Base-by-base conservation (phyloP, 805 yeast genomes). In the Nakazawaea ishiwadae region DNA sequence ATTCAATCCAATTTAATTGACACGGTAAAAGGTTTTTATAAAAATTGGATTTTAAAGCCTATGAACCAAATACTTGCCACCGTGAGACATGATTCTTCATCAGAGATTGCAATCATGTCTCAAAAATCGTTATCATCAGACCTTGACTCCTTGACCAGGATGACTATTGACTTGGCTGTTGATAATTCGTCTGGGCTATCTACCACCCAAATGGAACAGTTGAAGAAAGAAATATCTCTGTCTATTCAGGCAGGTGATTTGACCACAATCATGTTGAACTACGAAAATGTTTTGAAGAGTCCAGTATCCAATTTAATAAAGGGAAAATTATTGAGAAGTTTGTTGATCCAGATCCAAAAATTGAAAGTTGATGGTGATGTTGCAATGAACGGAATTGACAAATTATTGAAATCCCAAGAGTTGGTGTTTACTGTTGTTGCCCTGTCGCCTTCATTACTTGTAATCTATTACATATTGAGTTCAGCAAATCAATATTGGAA, bases 351-450 rank as follows among this genome's bases (percentile, higher is more conserved):
- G 60, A 69, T 93, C n/a, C 99, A 91, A 59, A 91, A 93, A 62
- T 83, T 96, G 10, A 91, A 91, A 61, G 97, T 93, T 5, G 99
- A 91, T 58, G 96, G 96, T 7, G 89, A 85, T 28, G 66, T 89
- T 4, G 98, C 96, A 0, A 75, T 91, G 46, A 77, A 75, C 51
- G 98, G 98, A 7, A 90, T 93, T 47, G 98, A 93, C 61, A 82
- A 85, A 56, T 66, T 91, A 49, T 71, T 93, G 34, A 84, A 88
- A 59, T 82, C 93, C 38, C 99, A 91, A 63, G 96, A 93, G 58
- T 73, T 91, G 41, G 93, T 93, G n/a, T 87, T 91, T 65, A 96
- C 96, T 1, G 66, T 87, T 17, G 84, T 93, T 19, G 96, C 97
- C 1, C 81, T 93, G 3, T 75, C 90, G 15, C 99, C 99, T 0